Evolutionary conservation across 2,329 filamentous ascomycete genomes (phyloP), one percentile per base, ranked within the genome.

Genomic region (Dothistroma septosporum): DNA sequence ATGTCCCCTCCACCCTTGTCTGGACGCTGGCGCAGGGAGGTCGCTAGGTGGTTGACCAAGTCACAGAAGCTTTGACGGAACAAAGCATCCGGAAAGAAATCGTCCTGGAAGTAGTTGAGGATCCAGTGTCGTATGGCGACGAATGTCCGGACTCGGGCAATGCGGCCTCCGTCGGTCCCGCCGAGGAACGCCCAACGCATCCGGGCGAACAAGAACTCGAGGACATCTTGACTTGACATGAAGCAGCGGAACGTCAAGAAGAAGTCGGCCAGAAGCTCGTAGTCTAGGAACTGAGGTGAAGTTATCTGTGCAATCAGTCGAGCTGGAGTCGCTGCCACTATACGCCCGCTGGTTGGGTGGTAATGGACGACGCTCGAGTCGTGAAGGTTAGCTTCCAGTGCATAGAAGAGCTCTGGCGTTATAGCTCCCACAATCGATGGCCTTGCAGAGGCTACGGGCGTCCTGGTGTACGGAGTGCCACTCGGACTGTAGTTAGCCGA

Each of bases 71-170:
- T 84, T 5, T 84, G 79, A 9, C 93, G 87, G 33, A 97, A 80
- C 49, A 84, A 79, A 71, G 88, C 87, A 72, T 92, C 86, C 24
- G 88, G 76, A 46, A 95, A 85, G 73, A 96, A 99, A 73, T 99
- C 94, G 72, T 99, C 94, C 58, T 90, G 83, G 68, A 97, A 99
- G 75, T 99, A 99, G 74, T 99, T 99, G 64, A 99, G 78, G 60
- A 97, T 92, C 94, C 94, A 99, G 75, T 99, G 94, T 59, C 94
- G 87, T 49, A 97, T 82, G 8, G 94, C 94, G 28, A 97, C 94
- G 77, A 97, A 99, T 0, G 92, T 95, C 47, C 94, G 86, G 16
- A 99, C 95, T 54, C 93, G 86, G n/a, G 97, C 94, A 56, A 99
- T 91, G 72, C 92, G 90, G 44, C 64, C 94, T 60, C 87, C 86